phyloP scores from a whole-genome alignment of 139 green algal species.

The Tetraselmis chui region DNA sequence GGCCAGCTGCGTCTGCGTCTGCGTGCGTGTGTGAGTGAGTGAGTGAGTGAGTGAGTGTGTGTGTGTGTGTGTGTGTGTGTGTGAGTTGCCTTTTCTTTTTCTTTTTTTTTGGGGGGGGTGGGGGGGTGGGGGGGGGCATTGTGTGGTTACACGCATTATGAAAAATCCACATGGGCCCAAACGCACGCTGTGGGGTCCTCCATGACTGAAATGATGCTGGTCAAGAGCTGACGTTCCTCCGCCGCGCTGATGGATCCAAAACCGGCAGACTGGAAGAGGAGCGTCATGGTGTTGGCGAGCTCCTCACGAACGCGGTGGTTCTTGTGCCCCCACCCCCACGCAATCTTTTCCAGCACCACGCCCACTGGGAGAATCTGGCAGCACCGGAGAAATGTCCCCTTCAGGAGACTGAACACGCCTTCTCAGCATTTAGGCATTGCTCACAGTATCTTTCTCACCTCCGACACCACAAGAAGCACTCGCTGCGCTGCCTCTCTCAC shows the following conservation, averaged over 20 bases:
- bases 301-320: not conserved
- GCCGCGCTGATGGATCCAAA: not conserved
- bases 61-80: too few relatives aligned
- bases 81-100: too few relatives aligned
- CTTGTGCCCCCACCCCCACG: not conserved
- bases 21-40: too few relatives aligned
- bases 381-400: not conserved
- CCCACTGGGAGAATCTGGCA: not conserved
- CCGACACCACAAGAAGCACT: not conserved
- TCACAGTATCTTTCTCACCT: not conserved
- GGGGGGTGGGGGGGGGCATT: too few relatives aligned
- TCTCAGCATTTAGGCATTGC: not conserved
- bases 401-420: not conserved
- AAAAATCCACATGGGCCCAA: too few relatives aligned
- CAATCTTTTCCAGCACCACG: not conserved
- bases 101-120: too few relatives aligned
- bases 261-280: not conserved
- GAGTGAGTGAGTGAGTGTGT: too few relatives aligned
- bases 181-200: not conserved
- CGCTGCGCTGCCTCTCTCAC: not conserved
- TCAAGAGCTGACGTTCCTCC: not conserved
- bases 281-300: not conserved
- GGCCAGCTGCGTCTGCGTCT: too few relatives aligned
- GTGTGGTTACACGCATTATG: too few relatives aligned
- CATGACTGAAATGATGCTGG: not conserved